A percentile compares a stretch with the other conserved stretches of the same genome.
Conservation (phyloP, 352 stramenopile species). For the Globisporangium cylindrosporum region DNA sequence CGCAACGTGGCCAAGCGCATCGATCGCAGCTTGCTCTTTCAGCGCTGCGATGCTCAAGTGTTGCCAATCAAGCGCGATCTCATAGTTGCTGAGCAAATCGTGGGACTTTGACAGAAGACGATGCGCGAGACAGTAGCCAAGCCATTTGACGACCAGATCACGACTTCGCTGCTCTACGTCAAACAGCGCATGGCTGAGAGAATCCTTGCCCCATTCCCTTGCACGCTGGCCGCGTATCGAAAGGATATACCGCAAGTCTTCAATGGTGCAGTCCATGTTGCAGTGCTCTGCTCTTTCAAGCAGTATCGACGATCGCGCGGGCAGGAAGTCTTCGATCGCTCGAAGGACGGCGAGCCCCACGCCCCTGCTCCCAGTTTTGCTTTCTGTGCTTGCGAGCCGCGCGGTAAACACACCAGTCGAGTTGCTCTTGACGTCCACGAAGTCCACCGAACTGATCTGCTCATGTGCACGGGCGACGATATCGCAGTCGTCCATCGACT, state of each 20-base stretch:
- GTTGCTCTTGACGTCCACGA: not conserved
- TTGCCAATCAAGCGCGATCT: conserved; percentile 39
- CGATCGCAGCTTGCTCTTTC: conserved; percentile 24
- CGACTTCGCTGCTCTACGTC: conserved; percentile 38
- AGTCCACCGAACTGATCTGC: not conserved
- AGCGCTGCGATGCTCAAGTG: conserved; percentile 36
- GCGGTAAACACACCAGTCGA: not conserved
- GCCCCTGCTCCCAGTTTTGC: not conserved
- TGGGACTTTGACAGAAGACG: conserved; percentile 17
- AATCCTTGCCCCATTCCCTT: conserved; percentile 16
- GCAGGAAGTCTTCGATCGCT: conserved; percentile 34
- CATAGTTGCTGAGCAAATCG: conserved; percentile 20
- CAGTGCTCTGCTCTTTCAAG: not conserved
- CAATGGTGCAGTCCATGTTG: not conserved
- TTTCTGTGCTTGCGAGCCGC: not conserved
- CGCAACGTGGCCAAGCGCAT: conserved; percentile 29
- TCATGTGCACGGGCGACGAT: not conserved
- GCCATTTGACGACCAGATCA: conserved; percentile 39
- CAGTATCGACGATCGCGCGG: conserved; percentile 1
- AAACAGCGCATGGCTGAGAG: conserved; percentile 18
- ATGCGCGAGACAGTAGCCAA: conserved; percentile 43
- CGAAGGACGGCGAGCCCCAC: conserved; percentile 19
- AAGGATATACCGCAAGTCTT: conserved; percentile 9
- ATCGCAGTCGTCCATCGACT: not conserved
- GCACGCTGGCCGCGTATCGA: conserved; percentile 7